Evolutionary conservation across 2,329 filamentous ascomycete genomes (phyloP).

Genomic region (Diplodia mutila): DNA sequence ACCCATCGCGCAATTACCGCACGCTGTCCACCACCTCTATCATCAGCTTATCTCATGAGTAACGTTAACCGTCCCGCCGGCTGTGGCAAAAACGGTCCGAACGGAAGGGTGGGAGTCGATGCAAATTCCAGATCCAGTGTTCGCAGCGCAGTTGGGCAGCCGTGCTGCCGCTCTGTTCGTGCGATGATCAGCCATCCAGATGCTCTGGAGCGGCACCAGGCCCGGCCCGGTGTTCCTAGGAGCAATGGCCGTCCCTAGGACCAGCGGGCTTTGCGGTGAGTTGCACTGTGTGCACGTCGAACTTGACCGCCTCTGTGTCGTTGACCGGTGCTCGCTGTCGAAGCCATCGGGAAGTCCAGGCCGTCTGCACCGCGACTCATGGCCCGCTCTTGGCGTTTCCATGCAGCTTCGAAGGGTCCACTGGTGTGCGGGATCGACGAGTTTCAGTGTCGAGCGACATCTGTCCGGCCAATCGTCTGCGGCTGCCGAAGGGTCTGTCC

Average conservation of each 20-base stretch:
- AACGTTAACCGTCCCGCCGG: slow-evolving; percentile 24
- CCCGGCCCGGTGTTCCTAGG: slow-evolving; percentile 25
- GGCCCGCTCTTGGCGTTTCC: slow-evolving; percentile 21
- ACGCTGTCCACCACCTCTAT: slow-evolving; percentile 19
- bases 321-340: slow-evolving; percentile 21
- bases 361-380: slow-evolving; percentile 19
- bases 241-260: slow-evolving; percentile 20
- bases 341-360: slow-evolving; percentile 20
- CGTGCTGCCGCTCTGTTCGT: slow-evolving; percentile 25
- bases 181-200: slow-evolving; percentile 26
- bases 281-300: slow-evolving; percentile 20
- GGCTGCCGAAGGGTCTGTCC: slow-evolving; percentile 24
- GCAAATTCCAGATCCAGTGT: slow-evolving; percentile 25
- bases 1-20: slow-evolving; percentile 17
- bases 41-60: slow-evolving; percentile 24
- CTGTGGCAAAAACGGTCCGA: slow-evolving; percentile 26
- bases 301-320: slow-evolving; percentile 16
- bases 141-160: slow-evolving; percentile 19
- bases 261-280: slow-evolving; percentile 20
- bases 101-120: slow-evolving; percentile 20
- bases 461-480: slow-evolving; percentile 5
- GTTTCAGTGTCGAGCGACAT: slow-evolving; percentile 17
- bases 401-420: slow-evolving; percentile 23
- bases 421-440: slow-evolving; percentile 23
- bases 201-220: slow-evolving; percentile 25